phyloP scores from a whole-genome alignment of 225 moss, liverwort and hornwort species.

The Physcomitrellopsis africana region DNA sequence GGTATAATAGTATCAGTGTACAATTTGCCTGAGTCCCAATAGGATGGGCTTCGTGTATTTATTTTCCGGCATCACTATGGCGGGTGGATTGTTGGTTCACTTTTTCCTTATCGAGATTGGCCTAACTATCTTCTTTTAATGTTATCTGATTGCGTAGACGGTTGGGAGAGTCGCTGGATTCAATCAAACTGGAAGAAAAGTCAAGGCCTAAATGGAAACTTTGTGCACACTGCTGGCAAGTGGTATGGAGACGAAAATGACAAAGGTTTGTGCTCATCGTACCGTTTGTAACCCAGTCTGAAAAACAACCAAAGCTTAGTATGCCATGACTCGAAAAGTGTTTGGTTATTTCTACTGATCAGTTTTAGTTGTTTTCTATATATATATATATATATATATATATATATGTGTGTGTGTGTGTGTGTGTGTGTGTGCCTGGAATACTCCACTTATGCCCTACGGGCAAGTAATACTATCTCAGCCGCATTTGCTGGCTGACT shows the following conservation, averaged over 20 bases:
- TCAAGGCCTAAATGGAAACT: constrained; percentile 80
- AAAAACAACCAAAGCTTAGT: not conserved
- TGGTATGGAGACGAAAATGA: constrained; percentile 79
- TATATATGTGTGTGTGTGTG: too few species aligned
- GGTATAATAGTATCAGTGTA: not conserved
- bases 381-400: too few species aligned
- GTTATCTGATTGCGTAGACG: constrained; percentile 59
- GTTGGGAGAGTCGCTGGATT: constrained; percentile 87
- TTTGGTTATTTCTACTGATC: constrained; percentile 9
- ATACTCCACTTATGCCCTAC: not conserved
- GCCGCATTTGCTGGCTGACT: constrained; percentile 13
- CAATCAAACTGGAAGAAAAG: constrained; percentile 80
- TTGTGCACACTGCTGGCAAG: constrained; percentile 84
- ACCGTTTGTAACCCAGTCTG: not conserved
- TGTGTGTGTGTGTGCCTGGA: too few species aligned
- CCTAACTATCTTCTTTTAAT: constrained; percentile 21
- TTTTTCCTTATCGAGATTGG: constrained; percentile 5
- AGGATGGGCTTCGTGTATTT: not conserved
- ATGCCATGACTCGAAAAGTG: not conserved
- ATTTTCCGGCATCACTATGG: not conserved
- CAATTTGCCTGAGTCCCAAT: not conserved
- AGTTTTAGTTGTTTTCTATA: constrained; percentile 13
- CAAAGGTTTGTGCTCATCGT: constrained; percentile 57
- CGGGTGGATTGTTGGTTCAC: constrained; percentile 3
- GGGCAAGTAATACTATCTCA: constrained; percentile 14